phyloP scores from a whole-genome alignment of 2,329 filamentous ascomycete species.

The Hypoxylon sp. region DNA sequence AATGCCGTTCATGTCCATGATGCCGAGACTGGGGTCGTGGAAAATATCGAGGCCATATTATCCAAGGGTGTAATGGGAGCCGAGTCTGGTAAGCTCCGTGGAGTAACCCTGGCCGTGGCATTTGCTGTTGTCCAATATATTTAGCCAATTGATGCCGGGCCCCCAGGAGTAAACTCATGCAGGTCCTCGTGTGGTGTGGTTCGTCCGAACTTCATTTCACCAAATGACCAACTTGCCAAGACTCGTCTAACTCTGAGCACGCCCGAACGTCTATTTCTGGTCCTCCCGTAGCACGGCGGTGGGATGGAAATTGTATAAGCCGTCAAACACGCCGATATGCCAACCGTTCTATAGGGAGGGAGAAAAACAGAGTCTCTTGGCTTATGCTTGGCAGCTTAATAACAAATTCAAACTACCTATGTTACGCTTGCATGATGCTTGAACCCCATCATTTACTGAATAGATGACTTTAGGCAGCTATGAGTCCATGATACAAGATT shows the following conservation, averaged over 20 bases:
- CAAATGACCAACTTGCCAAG: conserved; percentile 35
- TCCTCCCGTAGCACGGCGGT: conserved; percentile 26
- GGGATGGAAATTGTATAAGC: conserved; percentile 22
- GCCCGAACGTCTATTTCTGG: conserved; percentile 26
- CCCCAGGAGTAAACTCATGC: conserved; percentile 31
- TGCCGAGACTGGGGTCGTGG: conserved; percentile 46
- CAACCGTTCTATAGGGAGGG: conserved; percentile 1
- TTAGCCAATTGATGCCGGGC: conserved; percentile 46
- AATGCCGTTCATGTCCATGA: conserved; percentile 46
- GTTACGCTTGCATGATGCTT: conserved; percentile 23
- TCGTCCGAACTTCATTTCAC: conserved; percentile 31
- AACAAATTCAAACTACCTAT: conserved; percentile 1
- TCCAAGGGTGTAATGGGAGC: conserved; percentile 43
- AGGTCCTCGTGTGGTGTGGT: conserved; percentile 41
- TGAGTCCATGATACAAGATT: conserved; percentile 2
- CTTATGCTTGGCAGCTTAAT: conserved; percentile 15
- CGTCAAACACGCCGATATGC: conserved; percentile 13
- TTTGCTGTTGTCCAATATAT: conserved; percentile 37
- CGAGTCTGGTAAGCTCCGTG: conserved; percentile 43
- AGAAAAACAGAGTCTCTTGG: conserved; percentile 13
- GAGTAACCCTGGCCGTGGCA: conserved; percentile 36
- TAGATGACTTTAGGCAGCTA: conserved; percentile 37
- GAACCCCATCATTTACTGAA: conserved; percentile 32
- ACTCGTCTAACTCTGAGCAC: conserved; percentile 23
- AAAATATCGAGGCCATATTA: conserved; percentile 49